phyloP scores from a whole-genome alignment of 1,284 basidiomycete genomes.

The Sphaerobolus stellatus region DNA sequence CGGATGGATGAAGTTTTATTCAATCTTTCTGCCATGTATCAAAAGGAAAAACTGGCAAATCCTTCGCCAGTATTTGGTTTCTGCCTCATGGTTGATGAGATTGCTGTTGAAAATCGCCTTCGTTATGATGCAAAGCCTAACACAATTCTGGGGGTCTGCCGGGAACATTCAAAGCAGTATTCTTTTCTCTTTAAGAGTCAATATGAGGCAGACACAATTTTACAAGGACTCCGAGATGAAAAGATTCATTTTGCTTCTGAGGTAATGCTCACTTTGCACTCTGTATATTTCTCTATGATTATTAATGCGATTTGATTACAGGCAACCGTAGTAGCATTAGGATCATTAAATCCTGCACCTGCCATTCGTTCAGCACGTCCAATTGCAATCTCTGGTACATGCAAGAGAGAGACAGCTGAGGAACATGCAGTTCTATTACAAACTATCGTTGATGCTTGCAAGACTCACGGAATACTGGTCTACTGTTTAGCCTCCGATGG shows the following conservation, averaged over 20 bases:
- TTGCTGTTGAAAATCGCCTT: slow-evolving; percentile 23
- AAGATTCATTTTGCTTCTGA: slow-evolving; percentile 30
- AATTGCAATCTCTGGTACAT: slow-evolving; percentile 30
- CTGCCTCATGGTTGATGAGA: slow-evolving; percentile 28
- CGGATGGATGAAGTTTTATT: neutral
- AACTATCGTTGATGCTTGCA: slow-evolving; percentile 20
- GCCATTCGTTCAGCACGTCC: slow-evolving; percentile 27
- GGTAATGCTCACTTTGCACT: slow-evolving; percentile 17
- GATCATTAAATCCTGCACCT: slow-evolving; percentile 20
- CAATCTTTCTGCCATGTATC: neutral
- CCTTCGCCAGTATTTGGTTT: too few species aligned
- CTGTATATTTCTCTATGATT: neutral
- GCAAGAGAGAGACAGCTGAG: slow-evolving; percentile 28
- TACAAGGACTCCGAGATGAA: slow-evolving; percentile 19
- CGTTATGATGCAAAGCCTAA: slow-evolving; percentile 28
- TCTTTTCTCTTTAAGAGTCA: slow-evolving; percentile 21
- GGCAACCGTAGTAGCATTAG: slow-evolving; percentile 30
- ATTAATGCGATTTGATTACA: slow-evolving; percentile 16
- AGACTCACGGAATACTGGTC: neutral
- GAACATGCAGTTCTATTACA: slow-evolving; percentile 26
- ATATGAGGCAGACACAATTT: slow-evolving; percentile 26
- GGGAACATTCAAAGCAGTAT: slow-evolving; percentile 25
- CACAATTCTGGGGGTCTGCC: slow-evolving; percentile 30
- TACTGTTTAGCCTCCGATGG: slow-evolving; percentile 33
- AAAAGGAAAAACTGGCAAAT: too few species aligned